Percentiles rank a stretch among this genome's conserved stretches.
Evolutionary conservation across 2,329 filamentous ascomycete species (phyloP).

Genomic region (Endoconidiophora laricicola): DNA sequence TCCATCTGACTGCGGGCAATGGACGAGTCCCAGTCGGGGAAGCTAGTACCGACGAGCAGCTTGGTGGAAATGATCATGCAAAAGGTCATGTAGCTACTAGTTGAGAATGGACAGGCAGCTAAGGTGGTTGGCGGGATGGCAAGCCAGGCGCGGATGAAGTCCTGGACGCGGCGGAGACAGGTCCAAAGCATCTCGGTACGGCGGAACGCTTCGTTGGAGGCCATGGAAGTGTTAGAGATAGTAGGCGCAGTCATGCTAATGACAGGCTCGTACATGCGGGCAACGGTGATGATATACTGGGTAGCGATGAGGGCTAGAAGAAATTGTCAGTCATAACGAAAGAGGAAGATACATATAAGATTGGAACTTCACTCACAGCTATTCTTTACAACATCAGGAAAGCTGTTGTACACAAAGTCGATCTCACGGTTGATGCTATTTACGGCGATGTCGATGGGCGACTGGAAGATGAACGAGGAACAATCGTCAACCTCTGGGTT

Average conservation of each 20-base stretch:
- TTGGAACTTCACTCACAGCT: slow-evolving; percentile 12
- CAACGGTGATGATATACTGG: slow-evolving; percentile 20
- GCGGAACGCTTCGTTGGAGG: slow-evolving; percentile 15
- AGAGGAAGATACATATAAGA: no score
- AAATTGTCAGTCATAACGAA: not conserved
- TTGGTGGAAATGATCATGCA: slow-evolving; percentile 21
- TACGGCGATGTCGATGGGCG: slow-evolving; percentile 21
- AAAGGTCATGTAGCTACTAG: slow-evolving; percentile 20
- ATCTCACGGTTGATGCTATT: slow-evolving; percentile 20
- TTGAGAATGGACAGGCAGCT: slow-evolving; percentile 19
- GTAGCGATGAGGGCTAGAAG: slow-evolving; percentile 20
- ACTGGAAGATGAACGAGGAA: slow-evolving; percentile 14
- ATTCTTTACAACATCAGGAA: slow-evolving; percentile 15
- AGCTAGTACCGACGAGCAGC: slow-evolving; percentile 21
- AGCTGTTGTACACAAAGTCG: slow-evolving; percentile 16
- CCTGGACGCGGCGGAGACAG: slow-evolving; percentile 19
- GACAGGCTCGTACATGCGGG: slow-evolving; percentile 24
- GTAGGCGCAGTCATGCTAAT: slow-evolving; percentile 18
- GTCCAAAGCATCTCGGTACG: slow-evolving; percentile 23
- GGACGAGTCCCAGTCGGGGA: slow-evolving; percentile 22
- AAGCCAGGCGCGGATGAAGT: slow-evolving; percentile 18
- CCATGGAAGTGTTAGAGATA: slow-evolving; percentile 10
- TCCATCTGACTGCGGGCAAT: slow-evolving; percentile 21
- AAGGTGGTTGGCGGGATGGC: slow-evolving; percentile 17
- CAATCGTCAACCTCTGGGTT: slow-evolving; percentile 12